Percentiles rank a stretch among this genome's conserved stretches.
These are phyloP conservation scores for Aspergillus heteromorphus DNA, from an alignment of 495 filamentous ascomycete genomes.

Conservation along the genomic window DNA sequence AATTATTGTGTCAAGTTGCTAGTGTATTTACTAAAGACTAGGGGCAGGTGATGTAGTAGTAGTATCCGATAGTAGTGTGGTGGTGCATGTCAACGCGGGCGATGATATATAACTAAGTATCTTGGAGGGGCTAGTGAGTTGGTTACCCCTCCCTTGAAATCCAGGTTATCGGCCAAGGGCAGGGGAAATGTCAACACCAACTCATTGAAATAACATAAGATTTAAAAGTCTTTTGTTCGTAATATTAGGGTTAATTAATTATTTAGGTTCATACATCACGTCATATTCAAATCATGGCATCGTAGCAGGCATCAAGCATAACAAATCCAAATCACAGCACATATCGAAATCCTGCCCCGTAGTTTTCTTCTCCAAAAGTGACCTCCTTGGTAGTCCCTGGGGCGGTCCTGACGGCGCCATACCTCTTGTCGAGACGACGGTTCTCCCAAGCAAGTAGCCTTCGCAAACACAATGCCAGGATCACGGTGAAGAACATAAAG, in stretches of 20 bases:
- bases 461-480: slow-evolving; percentile 53
- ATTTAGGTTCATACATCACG: background rate
- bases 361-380: slow-evolving; percentile 43
- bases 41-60: no score
- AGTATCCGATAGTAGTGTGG: no score
- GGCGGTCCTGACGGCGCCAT: slow-evolving; percentile 28
- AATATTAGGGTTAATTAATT: background rate
- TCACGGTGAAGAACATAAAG: slow-evolving; percentile 64
- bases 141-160: slow-evolving; percentile 1
- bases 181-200: background rate
- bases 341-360: slow-evolving; percentile 44
- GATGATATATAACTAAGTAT: no score
- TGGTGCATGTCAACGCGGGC: no score
- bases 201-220: background rate
- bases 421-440: slow-evolving; percentile 46
- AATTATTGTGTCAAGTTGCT: no score
- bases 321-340: slow-evolving; percentile 28
- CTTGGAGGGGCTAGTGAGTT: background rate
- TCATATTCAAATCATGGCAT: background rate
- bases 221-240: background rate
- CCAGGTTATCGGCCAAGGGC: background rate
- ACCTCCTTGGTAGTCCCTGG: slow-evolving; percentile 6
- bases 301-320: background rate
- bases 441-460: slow-evolving; percentile 60
- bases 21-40: no score